Conservation (phyloP, 345 rosid species). For the Brassica incana region DNA sequence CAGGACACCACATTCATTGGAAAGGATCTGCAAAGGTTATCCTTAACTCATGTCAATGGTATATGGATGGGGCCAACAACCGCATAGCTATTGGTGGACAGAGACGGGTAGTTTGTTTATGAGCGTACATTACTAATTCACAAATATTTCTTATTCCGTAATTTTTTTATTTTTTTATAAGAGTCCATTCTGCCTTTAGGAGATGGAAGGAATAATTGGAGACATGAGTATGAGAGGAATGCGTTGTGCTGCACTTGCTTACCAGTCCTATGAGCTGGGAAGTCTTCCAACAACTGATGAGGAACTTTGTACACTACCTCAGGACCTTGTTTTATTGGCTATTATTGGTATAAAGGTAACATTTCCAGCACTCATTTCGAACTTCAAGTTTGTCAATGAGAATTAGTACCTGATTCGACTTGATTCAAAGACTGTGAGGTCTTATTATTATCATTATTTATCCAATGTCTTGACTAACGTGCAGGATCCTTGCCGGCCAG, state of each 20-base stretch:
- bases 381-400: not conserved
- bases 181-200: conserved; percentile 41
- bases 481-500: conserved; percentile 86
- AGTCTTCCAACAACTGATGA: conserved; percentile 58
- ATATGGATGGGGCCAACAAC: conserved; percentile 55
- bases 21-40: conserved; percentile 92
- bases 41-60: conserved; percentile 60
- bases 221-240: conserved; percentile 71
- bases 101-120: conserved; percentile 42
- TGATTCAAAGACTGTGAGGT: not conserved
- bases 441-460: not conserved
- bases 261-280: conserved; percentile 50
- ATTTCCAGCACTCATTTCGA: not conserved
- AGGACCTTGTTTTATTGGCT: conserved; percentile 59
- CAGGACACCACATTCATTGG: conserved; percentile 70
- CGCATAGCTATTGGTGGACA: conserved; percentile 52
- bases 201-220: conserved; percentile 49
- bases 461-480: not conserved
- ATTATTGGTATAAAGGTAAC: conserved; percentile 87
- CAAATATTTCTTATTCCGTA: not conserved
- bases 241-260: conserved; percentile 90
- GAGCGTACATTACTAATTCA: not conserved
- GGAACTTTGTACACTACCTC: not conserved
- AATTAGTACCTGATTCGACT: conserved; percentile 3
- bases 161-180: not conserved